Percentiles rank a stretch among this genome's conserved stretches.
phyloP scores from a whole-genome alignment of 1,284 basidiomycete species.

The Rhodotorula sp. region DNA sequence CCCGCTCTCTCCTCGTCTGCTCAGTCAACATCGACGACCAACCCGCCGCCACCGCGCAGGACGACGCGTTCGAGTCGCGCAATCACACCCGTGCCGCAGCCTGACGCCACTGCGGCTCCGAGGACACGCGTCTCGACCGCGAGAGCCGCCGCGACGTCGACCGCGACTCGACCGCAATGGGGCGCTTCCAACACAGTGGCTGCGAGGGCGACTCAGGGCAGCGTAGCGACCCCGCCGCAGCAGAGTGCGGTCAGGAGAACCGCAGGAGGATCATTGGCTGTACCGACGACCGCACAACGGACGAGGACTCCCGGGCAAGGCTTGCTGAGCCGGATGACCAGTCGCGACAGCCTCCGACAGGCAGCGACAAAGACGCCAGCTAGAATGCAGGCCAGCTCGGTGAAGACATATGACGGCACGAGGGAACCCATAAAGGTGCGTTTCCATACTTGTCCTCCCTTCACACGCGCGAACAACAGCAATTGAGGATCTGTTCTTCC shows the following conservation, averaged over 20 bases:
- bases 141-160: neutral
- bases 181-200: neutral
- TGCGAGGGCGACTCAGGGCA: neutral
- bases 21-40: conserved; percentile 10
- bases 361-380: conserved; percentile 6
- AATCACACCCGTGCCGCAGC: conserved; percentile 6
- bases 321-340: conserved; percentile 24
- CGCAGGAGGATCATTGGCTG: conserved; percentile 1
- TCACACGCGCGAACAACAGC: neutral
- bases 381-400: neutral
- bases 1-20: neutral
- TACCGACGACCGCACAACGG: neutral
- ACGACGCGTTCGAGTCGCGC: conserved; percentile 20
- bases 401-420: conserved; percentile 25
- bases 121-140: conserved; percentile 2
- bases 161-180: neutral
- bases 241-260: neutral
- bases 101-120: conserved; percentile 1
- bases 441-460: neutral
- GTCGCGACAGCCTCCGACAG: conserved; percentile 16
- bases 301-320: conserved; percentile 8
- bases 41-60: conserved; percentile 1
- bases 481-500: too few relatives aligned
- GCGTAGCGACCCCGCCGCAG: neutral
- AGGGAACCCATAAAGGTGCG: conserved; percentile 45